Base-by-base conservation (phyloP, 129 eudicot species). In the Chrysanthemum lavandulifolium region DNA sequence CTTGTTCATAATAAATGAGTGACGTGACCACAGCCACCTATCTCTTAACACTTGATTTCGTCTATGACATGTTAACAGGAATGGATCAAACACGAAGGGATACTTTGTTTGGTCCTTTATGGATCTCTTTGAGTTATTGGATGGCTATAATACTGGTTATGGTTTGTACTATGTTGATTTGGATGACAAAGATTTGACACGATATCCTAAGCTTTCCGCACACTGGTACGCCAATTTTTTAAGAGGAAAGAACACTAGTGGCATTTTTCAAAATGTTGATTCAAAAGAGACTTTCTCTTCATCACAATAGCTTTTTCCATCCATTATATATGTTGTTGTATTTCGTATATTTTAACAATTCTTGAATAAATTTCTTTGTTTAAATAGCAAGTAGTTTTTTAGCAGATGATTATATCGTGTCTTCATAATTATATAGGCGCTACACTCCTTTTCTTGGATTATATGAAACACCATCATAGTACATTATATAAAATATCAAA, bases 151-250 rank as follows among this genome's bases (percentile, higher is more conserved):
- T 2, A 16, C 60, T 29, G 72, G 75, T 7, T 85, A 63, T 49
- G 90, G 90, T 18, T 36, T 85, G 71, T 82, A 82, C 77, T 85
- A 85, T 3, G 87, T 80, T 14, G 87, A 82, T 72, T 68, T 80
- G 33, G 73, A 76, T 53, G 85, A 85, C 76, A 69, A 79, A 40
- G 82, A 82, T 13, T 71, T 82, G 76, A 79, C 40, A 31, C 78
- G 90, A 63, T 82, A 76, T 61, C 87, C 87, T 13, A 85, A 82
- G 80, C 86, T 76, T 12, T 85, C 87, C 43, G 85, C 90, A 6
- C 72, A 74, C 11, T 86, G 87, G 90, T 86, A 82, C 53, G 31
- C 81, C n/a, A 64, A n/a, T 27, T 86, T 86, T 51, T 71, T 82
- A 77, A 80, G 74, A 76, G 81, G 85, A 27, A 77, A 75, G 45